A percentile compares a stretch with the other conserved stretches of the same genome.
phyloP scores from a whole-genome alignment of 352 stramenopile species.

The Globisporangium splendens region DNA sequence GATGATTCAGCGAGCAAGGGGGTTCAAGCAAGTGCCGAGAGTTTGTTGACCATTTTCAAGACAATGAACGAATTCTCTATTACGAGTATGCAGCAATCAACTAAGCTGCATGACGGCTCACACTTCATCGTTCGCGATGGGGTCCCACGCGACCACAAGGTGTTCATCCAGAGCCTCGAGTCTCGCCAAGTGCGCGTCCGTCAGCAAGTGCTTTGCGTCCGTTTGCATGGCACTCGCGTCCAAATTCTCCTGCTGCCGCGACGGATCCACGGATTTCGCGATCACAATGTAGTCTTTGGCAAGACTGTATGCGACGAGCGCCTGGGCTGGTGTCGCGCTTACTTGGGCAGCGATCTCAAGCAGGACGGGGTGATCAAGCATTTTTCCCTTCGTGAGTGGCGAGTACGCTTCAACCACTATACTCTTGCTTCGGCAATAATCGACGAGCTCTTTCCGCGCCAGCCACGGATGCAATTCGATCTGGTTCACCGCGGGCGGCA shows the following conservation, averaged over 20 bases:
- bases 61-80: too few species aligned
- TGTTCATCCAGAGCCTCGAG: conserved; percentile 7
- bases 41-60: too few species aligned
- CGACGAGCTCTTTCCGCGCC: conserved; percentile 50
- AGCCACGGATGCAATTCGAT: conserved; percentile 77
- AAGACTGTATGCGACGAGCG: conserved; percentile 42
- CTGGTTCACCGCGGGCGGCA: conserved; percentile 74
- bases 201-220: not conserved
- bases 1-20: too few species aligned
- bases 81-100: too few species aligned
- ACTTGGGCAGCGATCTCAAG: conserved; percentile 34
- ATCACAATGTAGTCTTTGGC: conserved; percentile 20
- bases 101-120: not conserved
- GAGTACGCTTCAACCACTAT: conserved; percentile 63
- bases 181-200: conserved; percentile 3
- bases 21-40: too few species aligned
- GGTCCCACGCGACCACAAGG: conserved; percentile 6
- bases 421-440: conserved; percentile 47
- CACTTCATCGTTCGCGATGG: conserved; percentile 2
- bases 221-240: conserved; percentile 11
- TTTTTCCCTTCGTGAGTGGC: conserved; percentile 38
- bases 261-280: conserved; percentile 19
- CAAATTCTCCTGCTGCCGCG: conserved; percentile 21
- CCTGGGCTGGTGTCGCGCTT: conserved; percentile 38
- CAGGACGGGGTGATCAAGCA: conserved; percentile 34